Evolutionary conservation across 306 rosid genomes (phyloP), one percentile per base, ranked within the genome.

Genomic region (Lotus japonicus): DNA sequence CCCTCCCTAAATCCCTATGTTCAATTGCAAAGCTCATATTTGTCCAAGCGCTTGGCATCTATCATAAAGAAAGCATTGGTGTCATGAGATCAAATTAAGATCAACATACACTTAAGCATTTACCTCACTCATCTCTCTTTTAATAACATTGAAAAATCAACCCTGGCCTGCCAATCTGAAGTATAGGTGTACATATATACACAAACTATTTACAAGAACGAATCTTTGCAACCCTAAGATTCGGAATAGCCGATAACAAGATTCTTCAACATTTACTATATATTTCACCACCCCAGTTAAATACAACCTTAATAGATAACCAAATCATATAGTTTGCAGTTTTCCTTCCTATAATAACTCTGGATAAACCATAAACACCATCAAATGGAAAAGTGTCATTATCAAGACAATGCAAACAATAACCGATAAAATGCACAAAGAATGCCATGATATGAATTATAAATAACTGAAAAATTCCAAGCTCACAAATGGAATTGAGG

Each of bases 1-100:
- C 99, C 97, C 99, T 76, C 84, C 86, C 97, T 94, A 90, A 85
- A 88, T 77, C 88, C 96, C 99, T 95, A 95, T 85, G 99, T 90
- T 86, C 81, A 92, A 90, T 83, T 81, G 92, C 97, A 90, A 90
- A 87, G 99, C 99, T 95, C 99, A 95, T 71, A 88, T 84, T 85
- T 84, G 95, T 95, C 95, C 92, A 90, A 86, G 96, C 97, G 92
- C 97, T 87, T 83, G 99, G 13, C 87, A 95, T 95, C 99, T 95
- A 95, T 87, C 97, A 95, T 95, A 88, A 90, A 95, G 84, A 95
- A 95, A 95, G 96, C 96, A 95, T 87, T 69, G 72, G 87, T 86
- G 89, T 95, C 91, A 95, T 88, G 89, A 85, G 86, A 89, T 85
- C 82, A 80, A 85, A 75, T 87, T 80, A 88, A 83, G 82, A 88